Evolutionary conservation across 2,329 filamentous ascomycete species (phyloP), one percentile per base, ranked within the genome.

Genomic region (Pyrenophora teres): DNA sequence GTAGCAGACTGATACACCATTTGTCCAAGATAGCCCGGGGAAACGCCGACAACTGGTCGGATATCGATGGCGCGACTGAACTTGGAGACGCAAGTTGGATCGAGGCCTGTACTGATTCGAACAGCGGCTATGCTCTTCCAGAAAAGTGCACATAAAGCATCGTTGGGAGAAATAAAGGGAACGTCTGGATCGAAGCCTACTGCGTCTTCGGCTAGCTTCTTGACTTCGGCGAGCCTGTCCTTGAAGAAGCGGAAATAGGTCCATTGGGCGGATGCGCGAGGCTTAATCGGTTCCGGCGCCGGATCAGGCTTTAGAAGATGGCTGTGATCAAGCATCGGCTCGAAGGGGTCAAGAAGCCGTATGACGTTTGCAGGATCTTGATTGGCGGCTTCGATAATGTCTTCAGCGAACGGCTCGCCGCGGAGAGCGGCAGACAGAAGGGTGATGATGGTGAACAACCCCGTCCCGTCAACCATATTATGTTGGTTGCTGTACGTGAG

Each of bases 1-100:
- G 38, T 27, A 13, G 38, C 16, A 40, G 38, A 40, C 7, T 27
- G 25, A 19, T 40, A 40, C n/a, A 40, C 38, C 38, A 40, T 40
- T 21, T 40, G 38, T 10, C 38, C 38, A 27, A 40, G 38, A 27
- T 40, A 40, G 8, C 38, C 38, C 5, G 38, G 38, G 3, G 38
- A 40, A 30, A 40, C 38, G n/a, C 38, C 38, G 27, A 40, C 21
- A 3, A 40, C 38, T 4, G 38, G 38, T 27, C 38, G 23, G 13
- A 25, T 40, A 13, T 40, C 38, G 38, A 40, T 40, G 10, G 38
- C 21, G 4, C 38, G 38, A 56, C 52, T 6, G 50, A 57, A 40
- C 8, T 46, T 46, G 15, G 31, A 44, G n/a, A 36, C 41, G 13
- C 21, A 27, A 18, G 21, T n/a, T n/a, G 38, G 38, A 16, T 21